Evolutionary conservation across 78 protist genomes (phyloP).

Genomic region (Dictyostelium intermedium): DNA sequence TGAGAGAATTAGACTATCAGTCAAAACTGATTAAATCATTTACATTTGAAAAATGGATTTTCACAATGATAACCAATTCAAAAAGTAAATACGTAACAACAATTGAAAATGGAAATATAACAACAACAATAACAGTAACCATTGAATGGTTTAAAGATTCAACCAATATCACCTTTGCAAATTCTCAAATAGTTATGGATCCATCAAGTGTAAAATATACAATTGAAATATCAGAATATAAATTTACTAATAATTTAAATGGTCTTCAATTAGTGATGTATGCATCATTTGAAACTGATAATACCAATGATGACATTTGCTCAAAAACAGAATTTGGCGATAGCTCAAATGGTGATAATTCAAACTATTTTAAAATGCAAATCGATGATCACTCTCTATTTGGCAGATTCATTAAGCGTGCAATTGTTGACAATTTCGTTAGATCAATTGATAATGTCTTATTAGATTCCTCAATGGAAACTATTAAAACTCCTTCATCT

Average conservation of each 20-base stretch:
- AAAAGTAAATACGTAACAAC: neutral
- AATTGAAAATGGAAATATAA: neutral
- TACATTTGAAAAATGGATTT: neutral
- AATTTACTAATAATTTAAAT: neutral
- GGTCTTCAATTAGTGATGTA: neutral
- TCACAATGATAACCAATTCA: neutral
- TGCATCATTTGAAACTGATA: neutral
- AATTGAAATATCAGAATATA: neutral
- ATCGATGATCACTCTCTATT: neutral
- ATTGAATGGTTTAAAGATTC: neutral
- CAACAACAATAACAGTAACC: neutral
- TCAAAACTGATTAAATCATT: neutral
- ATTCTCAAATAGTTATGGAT: neutral
- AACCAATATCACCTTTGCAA: constrained; percentile 4
- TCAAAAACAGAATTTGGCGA: neutral
- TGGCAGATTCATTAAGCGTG: neutral
- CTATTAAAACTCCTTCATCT: neutral
- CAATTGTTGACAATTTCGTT: neutral
- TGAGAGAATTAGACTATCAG: neutral
- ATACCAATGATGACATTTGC: neutral
- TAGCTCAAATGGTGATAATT: neutral
- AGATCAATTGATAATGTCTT: neutral
- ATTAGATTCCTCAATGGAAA: neutral
- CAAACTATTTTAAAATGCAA: neutral
- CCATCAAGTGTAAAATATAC: constrained; percentile 23